Evolutionary conservation across 225 moss, liverwort and hornwort species (phyloP), one percentile per base, ranked within the genome.

Genomic region (Pseudoscleropodium purum): DNA sequence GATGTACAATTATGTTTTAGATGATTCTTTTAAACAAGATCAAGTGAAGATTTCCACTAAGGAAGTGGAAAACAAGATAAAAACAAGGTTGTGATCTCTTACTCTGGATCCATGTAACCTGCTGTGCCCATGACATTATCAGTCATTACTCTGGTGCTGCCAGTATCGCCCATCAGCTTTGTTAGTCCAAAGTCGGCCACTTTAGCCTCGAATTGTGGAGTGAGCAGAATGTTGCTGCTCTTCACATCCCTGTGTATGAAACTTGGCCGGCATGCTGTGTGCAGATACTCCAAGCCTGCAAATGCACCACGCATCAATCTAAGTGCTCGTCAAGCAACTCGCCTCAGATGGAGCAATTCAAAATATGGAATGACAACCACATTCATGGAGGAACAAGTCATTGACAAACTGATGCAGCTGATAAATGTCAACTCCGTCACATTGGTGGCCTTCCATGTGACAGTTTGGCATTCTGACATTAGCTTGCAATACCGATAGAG

Each of bases 181-280:
- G 95, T 93, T 7, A 96, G 78, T 37, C 95, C 93, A 62, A 94
- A 96, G 54, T 94, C 93, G 7, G 93, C 90, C 19, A 96, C 92
- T 89, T 94, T 96, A 29, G 89, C 93, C 20, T 72, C 87, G 11
- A 85, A 31, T 89, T 82, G 90, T 13, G n/a, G 75, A 79, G 86
- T 90, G 72, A 96, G 91, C 52, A 96, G 43, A 49, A 96, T 94
- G 61, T 93, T 96, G 91, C 93, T 92, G 52, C 92, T 96, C 52
- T 96, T 96, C 21, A 96, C 93, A 83, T 96, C 94, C 54, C 95
- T 86, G 93, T 57, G 85, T 82, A 91, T 88, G 91, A 27, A 94
- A 74, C 85, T 89, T 18, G 95, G 94, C 74, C 73, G 87, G 31
- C 93, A 94, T 2, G 91, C 94, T 19, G 81, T 86, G 83, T 96